Evolutionary conservation across 768 basidiomycete species (phyloP).

Genomic region (Galerina sulciceps): DNA sequence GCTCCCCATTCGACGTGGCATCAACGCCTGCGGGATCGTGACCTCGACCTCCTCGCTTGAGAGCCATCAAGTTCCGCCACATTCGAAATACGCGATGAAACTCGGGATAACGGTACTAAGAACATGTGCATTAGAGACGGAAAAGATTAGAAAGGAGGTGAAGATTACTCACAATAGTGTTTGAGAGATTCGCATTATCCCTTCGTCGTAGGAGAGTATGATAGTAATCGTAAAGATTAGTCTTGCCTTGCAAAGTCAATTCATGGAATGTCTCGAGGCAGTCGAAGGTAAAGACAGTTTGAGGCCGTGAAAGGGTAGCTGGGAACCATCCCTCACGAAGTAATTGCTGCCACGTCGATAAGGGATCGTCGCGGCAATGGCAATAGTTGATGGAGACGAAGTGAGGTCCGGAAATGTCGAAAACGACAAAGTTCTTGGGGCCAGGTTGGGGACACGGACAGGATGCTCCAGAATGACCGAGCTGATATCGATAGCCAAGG

Average conservation of each 20-base stretch:
- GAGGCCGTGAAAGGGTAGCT: not conserved
- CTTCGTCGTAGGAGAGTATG: not conserved
- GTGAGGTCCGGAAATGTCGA: not conserved
- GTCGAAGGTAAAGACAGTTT: conserved; percentile 15
- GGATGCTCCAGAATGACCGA: not conserved
- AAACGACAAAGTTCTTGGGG: not conserved
- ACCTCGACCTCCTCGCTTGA: conserved; percentile 19
- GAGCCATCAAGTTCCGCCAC: conserved; percentile 11
- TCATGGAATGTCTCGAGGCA: conserved; percentile 3
- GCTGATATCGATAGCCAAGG: not conserved
- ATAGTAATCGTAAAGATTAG: conserved; percentile 12
- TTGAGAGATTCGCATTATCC: not conserved
- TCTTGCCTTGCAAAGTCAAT: conserved; percentile 9
- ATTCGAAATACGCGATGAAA: conserved; percentile 8
- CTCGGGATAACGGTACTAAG: conserved; percentile 14
- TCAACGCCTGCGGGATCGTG: conserved; percentile 11
- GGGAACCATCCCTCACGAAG: conserved; percentile 10
- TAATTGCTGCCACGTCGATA: not conserved
- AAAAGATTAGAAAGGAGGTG: not conserved
- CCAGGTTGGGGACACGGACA: not conserved
- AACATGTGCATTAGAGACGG: not conserved
- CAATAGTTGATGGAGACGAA: not conserved
- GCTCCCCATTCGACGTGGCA: conserved; percentile 2
- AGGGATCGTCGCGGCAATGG: not conserved
- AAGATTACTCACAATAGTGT: not conserved